Evolutionary conservation across 2,329 filamentous ascomycete genomes (phyloP).

Genomic region (Fusarium pseudocircinatum): DNA sequence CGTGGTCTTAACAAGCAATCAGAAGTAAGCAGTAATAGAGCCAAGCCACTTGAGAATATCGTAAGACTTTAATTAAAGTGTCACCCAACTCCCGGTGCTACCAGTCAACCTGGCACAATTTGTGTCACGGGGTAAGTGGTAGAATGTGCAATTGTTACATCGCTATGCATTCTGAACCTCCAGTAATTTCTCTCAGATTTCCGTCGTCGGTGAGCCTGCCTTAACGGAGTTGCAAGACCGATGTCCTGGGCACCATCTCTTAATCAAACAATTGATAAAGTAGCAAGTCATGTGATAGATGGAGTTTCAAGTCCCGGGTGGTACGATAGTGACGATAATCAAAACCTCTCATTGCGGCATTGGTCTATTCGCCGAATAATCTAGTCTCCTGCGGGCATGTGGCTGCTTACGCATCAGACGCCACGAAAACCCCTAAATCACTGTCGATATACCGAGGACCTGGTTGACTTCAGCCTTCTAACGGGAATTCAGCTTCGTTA

Average conservation of each 20-base stretch:
- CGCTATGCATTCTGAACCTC: neutral
- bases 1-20: neutral
- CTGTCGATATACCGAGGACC: neutral
- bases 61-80: neutral
- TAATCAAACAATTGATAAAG: no score
- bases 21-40: neutral
- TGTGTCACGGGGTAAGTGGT: neutral
- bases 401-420: neutral
- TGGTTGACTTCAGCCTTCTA: neutral
- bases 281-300: no score
- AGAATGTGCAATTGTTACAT: neutral
- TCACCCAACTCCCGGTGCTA: neutral
- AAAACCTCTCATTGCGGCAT: neutral
- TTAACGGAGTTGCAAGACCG: no score
- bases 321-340: neutral
- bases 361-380: neutral
- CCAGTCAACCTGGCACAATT: neutral
- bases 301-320: neutral
- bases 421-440: neutral
- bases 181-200: neutral
- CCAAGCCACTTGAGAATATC: neutral
- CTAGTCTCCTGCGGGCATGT: neutral
- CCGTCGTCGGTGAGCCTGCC: neutral
- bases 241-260: no score
- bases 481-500: accelerated